Evolutionary conservation across 106 monocot species (phyloP), one percentile per base, ranked within the genome.

Genomic region (Xerophyta viscosa): DNA sequence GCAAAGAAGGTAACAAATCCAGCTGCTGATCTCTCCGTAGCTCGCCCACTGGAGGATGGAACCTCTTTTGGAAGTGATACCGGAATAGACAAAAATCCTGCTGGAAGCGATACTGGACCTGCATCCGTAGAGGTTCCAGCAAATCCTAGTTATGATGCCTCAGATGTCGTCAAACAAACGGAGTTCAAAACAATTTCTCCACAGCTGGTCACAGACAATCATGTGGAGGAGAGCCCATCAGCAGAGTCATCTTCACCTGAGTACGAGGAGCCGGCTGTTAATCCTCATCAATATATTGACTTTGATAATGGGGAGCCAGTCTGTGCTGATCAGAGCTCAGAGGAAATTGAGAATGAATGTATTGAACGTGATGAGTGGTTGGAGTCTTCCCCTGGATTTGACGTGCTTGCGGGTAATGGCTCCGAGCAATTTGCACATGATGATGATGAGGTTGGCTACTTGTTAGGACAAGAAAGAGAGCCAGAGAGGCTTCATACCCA

Each of bases 321-420:
- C 21, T 39, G 27, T 8, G 41, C 39, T 30, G 69, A 66, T 50
- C 70, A 58, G 52, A 62, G 57, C 37, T 66, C 66, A 6, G 75
- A 81, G 31, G 58, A 64, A 15, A 51, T 50, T 26, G 52, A 23
- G 19, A 64, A 64, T 15, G 63, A 60, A 37, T 31, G 21, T 50
- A 12, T 23, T 33, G 66, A 71, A n/a, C 57, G 9, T 8, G 75
- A 75, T 29, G 71, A 74, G 31, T 43, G 62, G 54, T 62, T 64
- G 60, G 80, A 81, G 30, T 75, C 71, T 17, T 81, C 80, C 25
- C 71, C 80, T 3, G 80, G 75, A 27, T 75, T 81, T 64, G 75
- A 81, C 55, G 80, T 81, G 11, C 75, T 81, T 48, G 71, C 67
- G 15, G 75, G 67, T 67, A 63, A 62, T 60, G 75, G 58, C 0